Percentiles rank a stretch among this genome's conserved stretches.
phyloP scores from a whole-genome alignment of 345 rosid species.

The Barbarea vulgaris region DNA sequence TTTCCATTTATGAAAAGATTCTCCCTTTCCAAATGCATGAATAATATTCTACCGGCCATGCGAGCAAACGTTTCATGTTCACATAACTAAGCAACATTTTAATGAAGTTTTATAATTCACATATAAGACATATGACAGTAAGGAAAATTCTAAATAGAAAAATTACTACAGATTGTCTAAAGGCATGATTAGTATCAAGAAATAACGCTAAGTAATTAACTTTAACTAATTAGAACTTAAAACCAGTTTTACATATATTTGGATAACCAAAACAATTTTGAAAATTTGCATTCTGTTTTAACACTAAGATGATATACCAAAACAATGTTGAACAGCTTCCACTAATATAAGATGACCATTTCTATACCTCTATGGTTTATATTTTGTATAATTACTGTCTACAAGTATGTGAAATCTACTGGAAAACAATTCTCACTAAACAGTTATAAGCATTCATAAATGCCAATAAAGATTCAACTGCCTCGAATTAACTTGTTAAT shows the following conservation, averaged over 20 bases:
- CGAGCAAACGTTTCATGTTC: conserved; percentile 33
- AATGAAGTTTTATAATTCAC: neutral
- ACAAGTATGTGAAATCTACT: neutral
- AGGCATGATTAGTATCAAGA: too few relatives aligned
- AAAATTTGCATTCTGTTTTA: too few relatives aligned
- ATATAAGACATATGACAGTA: too few relatives aligned
- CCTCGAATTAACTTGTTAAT: neutral
- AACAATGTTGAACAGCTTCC: too few relatives aligned
- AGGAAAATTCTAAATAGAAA: too few relatives aligned
- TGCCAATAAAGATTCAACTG: neutral
- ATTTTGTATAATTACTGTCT: neutral
- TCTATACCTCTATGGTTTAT: neutral
- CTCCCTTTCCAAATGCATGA: conserved; percentile 19
- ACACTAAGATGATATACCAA: too few relatives aligned
- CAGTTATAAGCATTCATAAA: neutral
- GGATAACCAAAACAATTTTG: too few relatives aligned
- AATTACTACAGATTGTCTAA: too few relatives aligned
- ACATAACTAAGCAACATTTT: neutral
- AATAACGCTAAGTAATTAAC: too few relatives aligned
- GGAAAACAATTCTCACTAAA: neutral
- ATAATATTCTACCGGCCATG: conserved; percentile 6
- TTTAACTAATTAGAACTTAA: too few relatives aligned
- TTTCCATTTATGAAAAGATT: conserved; percentile 29
- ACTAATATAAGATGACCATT: neutral
- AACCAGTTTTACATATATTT: too few relatives aligned